phyloP scores from a whole-genome alignment of 2,329 filamentous ascomycete genomes.

The Beauveria pseudobassiana region DNA sequence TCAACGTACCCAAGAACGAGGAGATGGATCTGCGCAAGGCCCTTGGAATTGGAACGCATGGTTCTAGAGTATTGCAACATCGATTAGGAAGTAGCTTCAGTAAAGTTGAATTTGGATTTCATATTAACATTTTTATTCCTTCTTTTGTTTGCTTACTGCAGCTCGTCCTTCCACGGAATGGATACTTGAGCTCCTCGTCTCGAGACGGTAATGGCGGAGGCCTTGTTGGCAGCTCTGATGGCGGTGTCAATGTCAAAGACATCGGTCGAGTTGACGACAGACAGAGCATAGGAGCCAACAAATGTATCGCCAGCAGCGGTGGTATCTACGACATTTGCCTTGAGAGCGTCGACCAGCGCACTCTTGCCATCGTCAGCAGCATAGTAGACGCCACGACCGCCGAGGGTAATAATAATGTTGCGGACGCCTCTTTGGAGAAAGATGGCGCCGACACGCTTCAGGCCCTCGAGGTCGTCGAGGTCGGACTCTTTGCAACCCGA shows the following conservation, averaged over 20 bases:
- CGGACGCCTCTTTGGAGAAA: constrained; percentile 65
- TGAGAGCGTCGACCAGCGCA: constrained; percentile 53
- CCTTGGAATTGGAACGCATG: constrained; percentile 11
- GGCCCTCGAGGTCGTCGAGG: constrained; percentile 38
- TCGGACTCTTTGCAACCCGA: constrained; percentile 45
- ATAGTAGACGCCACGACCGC: constrained; percentile 69
- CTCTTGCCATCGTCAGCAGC: constrained; percentile 35
- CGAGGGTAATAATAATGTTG: constrained; percentile 79
- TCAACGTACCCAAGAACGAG: background rate
- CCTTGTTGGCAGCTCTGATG: constrained; percentile 43
- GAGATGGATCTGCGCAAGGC: background rate
- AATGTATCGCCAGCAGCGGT: constrained; percentile 94
- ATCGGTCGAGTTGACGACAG: constrained; percentile 46
- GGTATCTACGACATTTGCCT: constrained; percentile 78
- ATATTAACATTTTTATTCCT: constrained; percentile 8
- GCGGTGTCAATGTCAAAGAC: constrained; percentile 50
- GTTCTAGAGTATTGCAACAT: constrained; percentile 11
- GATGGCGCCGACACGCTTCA: constrained; percentile 40
- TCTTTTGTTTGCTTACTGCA: constrained; percentile 21
- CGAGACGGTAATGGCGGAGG: constrained; percentile 34
- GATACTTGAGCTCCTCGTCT: constrained; percentile 36
- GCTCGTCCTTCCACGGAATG: constrained; percentile 37
- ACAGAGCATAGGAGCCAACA: constrained; percentile 77
- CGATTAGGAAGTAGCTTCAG: constrained; percentile 7
- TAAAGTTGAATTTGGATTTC: constrained; percentile 1